phyloP scores from a whole-genome alignment of 176 grass and related monocot species.

The Otatea glauca region DNA sequence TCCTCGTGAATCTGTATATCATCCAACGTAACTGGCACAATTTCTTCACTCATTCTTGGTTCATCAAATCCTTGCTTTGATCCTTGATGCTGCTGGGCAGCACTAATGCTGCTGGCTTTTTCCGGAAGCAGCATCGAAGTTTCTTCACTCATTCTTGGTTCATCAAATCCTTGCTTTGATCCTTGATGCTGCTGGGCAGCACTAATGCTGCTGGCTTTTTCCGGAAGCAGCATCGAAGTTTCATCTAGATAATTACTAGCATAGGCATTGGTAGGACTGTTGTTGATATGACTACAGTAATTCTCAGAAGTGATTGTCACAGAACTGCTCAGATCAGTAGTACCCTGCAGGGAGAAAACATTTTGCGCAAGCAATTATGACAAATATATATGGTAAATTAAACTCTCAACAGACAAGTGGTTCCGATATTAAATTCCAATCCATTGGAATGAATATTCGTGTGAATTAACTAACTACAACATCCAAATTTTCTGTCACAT shows the following conservation, averaged over 20 bases:
- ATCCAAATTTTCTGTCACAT: constrained; percentile 14
- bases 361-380: constrained; percentile 15
- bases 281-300: constrained; percentile 42
- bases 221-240: constrained; percentile 15
- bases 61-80: constrained; percentile 50
- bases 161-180: constrained; percentile 48
- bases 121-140: constrained; percentile 40
- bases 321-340: constrained; percentile 43
- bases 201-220: constrained; percentile 17
- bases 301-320: constrained; percentile 27
- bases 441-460: neutral
- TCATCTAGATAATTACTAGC: constrained; percentile 50
- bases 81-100: constrained; percentile 25
- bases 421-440: constrained; percentile 11
- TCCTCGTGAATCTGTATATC: constrained; percentile 80
- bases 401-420: constrained; percentile 8
- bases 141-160: constrained; percentile 60
- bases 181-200: constrained; percentile 27
- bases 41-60: constrained; percentile 66
- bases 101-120: constrained; percentile 14
- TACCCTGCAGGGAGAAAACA: constrained; percentile 53
- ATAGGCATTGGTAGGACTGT: constrained; percentile 32
- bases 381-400: constrained; percentile 10
- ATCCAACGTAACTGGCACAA: constrained; percentile 60
- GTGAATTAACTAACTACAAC: neutral